These are phyloP conservation scores for Penicillium oxalicum DNA, from an alignment of 2,329 filamentous ascomycete species.

Conservation along the genomic window DNA sequence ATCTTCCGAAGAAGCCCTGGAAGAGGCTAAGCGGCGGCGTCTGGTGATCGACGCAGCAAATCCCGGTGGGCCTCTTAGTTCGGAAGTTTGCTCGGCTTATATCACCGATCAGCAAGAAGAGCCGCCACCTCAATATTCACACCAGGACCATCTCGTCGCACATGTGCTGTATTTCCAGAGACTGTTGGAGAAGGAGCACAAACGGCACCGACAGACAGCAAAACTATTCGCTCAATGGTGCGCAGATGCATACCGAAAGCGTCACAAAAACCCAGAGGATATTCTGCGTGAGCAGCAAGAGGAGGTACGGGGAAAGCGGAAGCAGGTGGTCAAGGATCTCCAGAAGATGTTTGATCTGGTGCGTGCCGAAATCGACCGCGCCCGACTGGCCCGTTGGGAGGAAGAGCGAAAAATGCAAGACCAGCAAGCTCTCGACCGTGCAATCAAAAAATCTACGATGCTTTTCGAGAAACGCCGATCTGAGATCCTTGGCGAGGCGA, in stretches of 20 bases:
- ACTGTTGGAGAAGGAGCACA: slow-evolving; percentile 72
- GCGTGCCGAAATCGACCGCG: slow-evolving; percentile 52
- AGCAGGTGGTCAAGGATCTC: slow-evolving; percentile 61
- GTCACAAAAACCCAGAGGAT: slow-evolving; percentile 56
- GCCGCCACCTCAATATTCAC: slow-evolving; percentile 73
- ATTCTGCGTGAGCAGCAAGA: slow-evolving; percentile 71
- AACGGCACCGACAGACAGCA: slow-evolving; percentile 67
- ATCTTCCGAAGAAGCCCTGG: slow-evolving; percentile 56
- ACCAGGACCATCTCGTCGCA: slow-evolving; percentile 74
- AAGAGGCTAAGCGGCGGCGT: slow-evolving; percentile 64
- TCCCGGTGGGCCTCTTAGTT: slow-evolving; percentile 68
- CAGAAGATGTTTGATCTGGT: slow-evolving; percentile 57
- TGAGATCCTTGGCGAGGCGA: slow-evolving; percentile 47
- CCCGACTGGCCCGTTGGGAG: slow-evolving; percentile 53
- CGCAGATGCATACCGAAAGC: slow-evolving; percentile 39
- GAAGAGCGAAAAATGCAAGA: slow-evolving; percentile 47
- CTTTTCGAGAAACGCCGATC: slow-evolving; percentile 43
- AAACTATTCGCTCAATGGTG: slow-evolving; percentile 64
- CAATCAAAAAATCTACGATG: slow-evolving; percentile 48
- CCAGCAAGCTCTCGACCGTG: slow-evolving; percentile 50
- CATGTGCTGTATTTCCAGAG: slow-evolving; percentile 76
- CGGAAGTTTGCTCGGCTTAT: slow-evolving; percentile 64
- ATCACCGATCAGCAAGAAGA: slow-evolving; percentile 68
- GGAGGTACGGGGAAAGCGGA: slow-evolving; percentile 63
- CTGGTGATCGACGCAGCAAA: slow-evolving; percentile 67